These are phyloP conservation scores for Talaromyces stipitatus DNA, from an alignment of 495 filamentous ascomycete genomes.

Conservation along the genomic window DNA sequence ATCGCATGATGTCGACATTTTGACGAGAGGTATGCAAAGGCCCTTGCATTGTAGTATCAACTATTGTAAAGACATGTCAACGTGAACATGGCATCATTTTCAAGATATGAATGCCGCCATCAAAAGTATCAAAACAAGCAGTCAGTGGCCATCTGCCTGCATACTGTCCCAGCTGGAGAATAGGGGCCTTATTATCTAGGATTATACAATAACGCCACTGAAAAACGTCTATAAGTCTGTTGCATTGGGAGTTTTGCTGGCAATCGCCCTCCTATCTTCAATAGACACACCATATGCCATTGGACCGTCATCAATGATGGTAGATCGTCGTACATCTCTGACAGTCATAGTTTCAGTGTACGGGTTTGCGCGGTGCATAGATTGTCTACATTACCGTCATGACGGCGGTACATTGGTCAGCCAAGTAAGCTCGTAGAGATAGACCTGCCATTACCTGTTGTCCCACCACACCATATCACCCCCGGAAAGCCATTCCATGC, in stretches of 20 bases:
- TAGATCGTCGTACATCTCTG: constrained; percentile 17
- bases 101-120: no score
- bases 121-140: no score
- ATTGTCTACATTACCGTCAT: constrained; percentile 15
- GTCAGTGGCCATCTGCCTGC: no score
- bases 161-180: no score
- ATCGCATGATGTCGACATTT: constrained; percentile 1
- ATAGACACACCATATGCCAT: constrained; percentile 8
- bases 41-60: not conserved
- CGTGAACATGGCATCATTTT: no score
- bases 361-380: constrained; percentile 19
- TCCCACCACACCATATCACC: constrained; percentile 21
- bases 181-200: no score
- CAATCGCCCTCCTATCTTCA: not conserved
- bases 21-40: not conserved
- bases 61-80: no score
- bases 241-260: no score
- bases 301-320: constrained; percentile 14
- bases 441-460: constrained; percentile 8
- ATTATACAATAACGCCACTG: no score
- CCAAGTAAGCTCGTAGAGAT: not conserved
- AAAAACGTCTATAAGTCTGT: no score
- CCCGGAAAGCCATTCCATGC: constrained; percentile 15
- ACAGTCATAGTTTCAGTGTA: constrained; percentile 15
- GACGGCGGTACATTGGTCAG: constrained; percentile 6